phyloP scores from a whole-genome alignment of 768 basidiomycete species.

The Pleurotus tuber-regium region DNA sequence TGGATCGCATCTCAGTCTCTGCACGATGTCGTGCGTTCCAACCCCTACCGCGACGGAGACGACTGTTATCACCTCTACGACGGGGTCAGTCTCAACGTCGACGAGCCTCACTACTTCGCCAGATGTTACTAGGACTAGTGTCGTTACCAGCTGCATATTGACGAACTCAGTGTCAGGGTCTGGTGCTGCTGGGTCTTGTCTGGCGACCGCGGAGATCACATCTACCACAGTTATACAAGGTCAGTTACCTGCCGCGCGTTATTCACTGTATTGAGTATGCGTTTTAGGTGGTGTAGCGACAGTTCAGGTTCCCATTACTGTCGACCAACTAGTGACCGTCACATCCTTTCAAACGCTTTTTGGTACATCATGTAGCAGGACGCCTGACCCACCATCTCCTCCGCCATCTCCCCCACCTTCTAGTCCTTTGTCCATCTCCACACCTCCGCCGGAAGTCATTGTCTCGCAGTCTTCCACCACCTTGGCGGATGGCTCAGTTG shows the following conservation, averaged over 20 bases:
- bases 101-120: slow-evolving; percentile 3
- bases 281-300: not conserved
- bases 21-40: not conserved
- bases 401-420: slow-evolving; percentile 12
- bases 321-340: slow-evolving; percentile 29
- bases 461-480: slow-evolving; percentile 33
- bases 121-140: not conserved
- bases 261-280: not conserved
- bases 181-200: slow-evolving; percentile 1
- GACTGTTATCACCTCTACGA: slow-evolving; percentile 1
- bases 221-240: slow-evolving; percentile 32
- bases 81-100: slow-evolving; percentile 4
- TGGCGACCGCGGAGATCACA: slow-evolving; percentile 20
- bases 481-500: slow-evolving; percentile 38
- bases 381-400: slow-evolving; percentile 11
- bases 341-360: slow-evolving; percentile 39
- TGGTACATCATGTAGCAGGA: slow-evolving; percentile 32
- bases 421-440: slow-evolving; percentile 14
- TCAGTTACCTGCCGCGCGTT: slow-evolving; percentile 19
- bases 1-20: not conserved
- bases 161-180: slow-evolving; percentile 8
- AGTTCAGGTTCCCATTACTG: slow-evolving; percentile 29
- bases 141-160: slow-evolving; percentile 3
- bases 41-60: slow-evolving; percentile 9
- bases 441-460: slow-evolving; percentile 29